Base-by-base conservation (phyloP, 495 filamentous ascomycete genomes). In the Trichoderma gamsii region DNA sequence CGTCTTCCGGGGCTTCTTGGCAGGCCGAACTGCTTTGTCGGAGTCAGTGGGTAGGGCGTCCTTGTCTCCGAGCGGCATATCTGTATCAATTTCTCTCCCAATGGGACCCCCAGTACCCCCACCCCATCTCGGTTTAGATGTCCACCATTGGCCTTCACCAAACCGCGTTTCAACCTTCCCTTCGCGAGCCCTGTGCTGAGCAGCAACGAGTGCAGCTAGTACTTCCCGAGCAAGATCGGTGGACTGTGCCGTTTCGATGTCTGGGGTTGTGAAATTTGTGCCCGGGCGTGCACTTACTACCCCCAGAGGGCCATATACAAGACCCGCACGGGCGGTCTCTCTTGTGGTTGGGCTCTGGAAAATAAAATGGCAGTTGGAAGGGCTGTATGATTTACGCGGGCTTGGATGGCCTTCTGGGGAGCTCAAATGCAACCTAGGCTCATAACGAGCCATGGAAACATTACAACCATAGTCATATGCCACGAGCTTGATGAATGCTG, bases 141-240 rank as follows among this genome's bases (percentile, higher is more conserved):
- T 86, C 91, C 92, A 97, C 92, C 93, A 97, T 69, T 88, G 84
- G 4, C 86, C 88, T 67, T 92, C 87, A 3, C 91, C 91, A 8
- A 91, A 84, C 29, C 79, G 82, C 68, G 84, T 80, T 74, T 96
- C 91, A 8, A 72, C 69, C 64, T 79, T 83, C 7, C 89, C 89
- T 74, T 95, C 85, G 41, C 92, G 84, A 15, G 87, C 85, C 38
- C 93, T 86, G 74, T 96, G 91, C 78, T 97, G 92, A 0, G 92
- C 93, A 11, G 92, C 84, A 46, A 92, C 80, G 9, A 97, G 81
- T 71, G 92, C 85, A 13, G 85, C 86, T 13, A 90, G 84, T 2
- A 94, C 77, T 72, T 97, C 93, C 18, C 89, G 83, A 23, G 89
- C 84, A 18, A 92, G 76, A 73, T 95, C 90, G 38, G 92, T 81